Base-by-base conservation (phyloP, 768 basidiomycete genomes). In the Trametes cubensis region DNA sequence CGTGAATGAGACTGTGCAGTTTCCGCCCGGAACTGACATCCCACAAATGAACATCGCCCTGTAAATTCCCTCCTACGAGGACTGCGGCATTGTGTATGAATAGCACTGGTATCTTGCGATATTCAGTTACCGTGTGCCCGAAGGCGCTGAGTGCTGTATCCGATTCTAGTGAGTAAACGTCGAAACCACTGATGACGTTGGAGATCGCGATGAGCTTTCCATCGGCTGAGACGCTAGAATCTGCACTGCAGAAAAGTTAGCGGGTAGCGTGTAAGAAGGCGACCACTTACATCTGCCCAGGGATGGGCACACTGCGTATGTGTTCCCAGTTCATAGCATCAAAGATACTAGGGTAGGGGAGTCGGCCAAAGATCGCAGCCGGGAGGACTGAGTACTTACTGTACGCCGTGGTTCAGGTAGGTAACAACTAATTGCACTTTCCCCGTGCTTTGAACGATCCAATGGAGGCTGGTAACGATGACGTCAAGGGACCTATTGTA, bases 351-450 rank as follows among this genome's bases (percentile, higher is more conserved):
- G 30, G 15, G 5, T 44, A 6, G 17, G 20, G 15, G 17, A 6
- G n/a, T n/a, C n/a, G n/a, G n/a, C n/a, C n/a, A n/a, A n/a, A n/a
- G n/a, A n/a, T n/a, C n/a, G 42, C 15, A 20, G 17, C n/a, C n/a
- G n/a, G n/a, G n/a, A n/a, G n/a, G n/a, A n/a, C n/a, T n/a, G n/a
- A n/a, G n/a, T n/a, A 44, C 42, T 6, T 40, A 63, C 62, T 58
- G 56, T 3, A 63, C 51, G 34, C 42, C 62, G 39, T 63, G 62
- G 38, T 58, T 46, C 42, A 63, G 42, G 34, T 58, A 63, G 4
- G 55, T 47, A 17, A 58, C 56, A 13, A 63, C n/a, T 7, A 63
- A 51, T 18, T 15, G 58, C 6, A 21, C 4, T 8, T 28, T 14
- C 14, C 26, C 28, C n/a, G n/a, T n/a, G n/a, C n/a, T n/a, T n/a